Conservation (phyloP, 768 basidiomycete genomes). For the Postia placenta region DNA sequence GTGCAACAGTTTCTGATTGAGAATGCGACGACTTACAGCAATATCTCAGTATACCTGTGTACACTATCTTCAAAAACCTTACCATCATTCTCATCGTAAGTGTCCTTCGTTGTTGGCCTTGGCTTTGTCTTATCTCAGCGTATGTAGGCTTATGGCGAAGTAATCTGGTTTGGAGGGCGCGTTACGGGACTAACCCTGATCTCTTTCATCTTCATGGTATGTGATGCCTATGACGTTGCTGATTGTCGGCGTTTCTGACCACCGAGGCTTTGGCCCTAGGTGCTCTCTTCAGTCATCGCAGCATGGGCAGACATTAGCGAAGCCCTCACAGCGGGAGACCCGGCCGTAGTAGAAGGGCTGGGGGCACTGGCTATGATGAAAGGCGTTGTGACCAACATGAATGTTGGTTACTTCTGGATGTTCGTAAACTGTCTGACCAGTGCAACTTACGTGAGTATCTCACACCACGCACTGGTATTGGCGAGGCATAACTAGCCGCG, state of each 20-base stretch:
- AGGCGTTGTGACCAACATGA: slow-evolving; percentile 44
- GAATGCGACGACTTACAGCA: slow-evolving; percentile 50
- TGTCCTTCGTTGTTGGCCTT: slow-evolving; percentile 7
- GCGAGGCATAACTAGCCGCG: too few species aligned
- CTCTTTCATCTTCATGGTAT: slow-evolving; percentile 89
- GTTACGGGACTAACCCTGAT: slow-evolving; percentile 84
- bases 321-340: slow-evolving; percentile 30
- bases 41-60: slow-evolving; percentile 94
- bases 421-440: slow-evolving; percentile 83
- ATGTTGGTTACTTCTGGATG: slow-evolving; percentile 97
- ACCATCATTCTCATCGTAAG: slow-evolving; percentile 97
- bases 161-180: slow-evolving; percentile 90
- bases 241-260: too few species aligned
- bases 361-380: slow-evolving; percentile 31
- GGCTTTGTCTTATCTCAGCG: not conserved
- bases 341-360: slow-evolving; percentile 20
- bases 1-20: too few species aligned
- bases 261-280: too few species aligned
- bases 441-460: slow-evolving; percentile 82
- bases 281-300: slow-evolving; percentile 91
- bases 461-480: too few species aligned
- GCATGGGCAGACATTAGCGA: slow-evolving; percentile 83
- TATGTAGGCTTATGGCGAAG: slow-evolving; percentile 89
- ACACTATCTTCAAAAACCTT: slow-evolving; percentile 99
- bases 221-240: slow-evolving; percentile 16